phyloP scores from a whole-genome alignment of 257 asterid species.

The Lycium barbarum region DNA sequence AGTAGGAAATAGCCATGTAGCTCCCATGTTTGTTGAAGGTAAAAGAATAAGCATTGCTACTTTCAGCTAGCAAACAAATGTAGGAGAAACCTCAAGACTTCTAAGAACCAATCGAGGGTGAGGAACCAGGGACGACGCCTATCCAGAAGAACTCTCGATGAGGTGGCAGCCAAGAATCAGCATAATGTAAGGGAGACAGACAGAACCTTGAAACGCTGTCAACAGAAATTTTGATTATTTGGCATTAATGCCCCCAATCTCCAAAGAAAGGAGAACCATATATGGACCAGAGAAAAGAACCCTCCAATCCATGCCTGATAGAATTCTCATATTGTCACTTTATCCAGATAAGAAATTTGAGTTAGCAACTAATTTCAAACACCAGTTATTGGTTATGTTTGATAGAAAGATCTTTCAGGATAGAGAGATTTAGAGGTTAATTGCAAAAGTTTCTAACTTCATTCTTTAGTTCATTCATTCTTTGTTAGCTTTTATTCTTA shows the following conservation, averaged over 20 bases:
- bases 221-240: conserved; percentile 44
- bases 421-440: conserved; percentile 30
- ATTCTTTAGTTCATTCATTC: conserved; percentile 42
- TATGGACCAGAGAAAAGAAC: conserved; percentile 1
- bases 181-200: background rate
- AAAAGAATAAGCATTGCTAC: conserved; percentile 25
- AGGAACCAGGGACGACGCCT: background rate
- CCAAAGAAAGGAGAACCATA: conserved; percentile 33
- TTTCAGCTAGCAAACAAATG: conserved; percentile 21
- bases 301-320: background rate
- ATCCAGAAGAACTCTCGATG: background rate
- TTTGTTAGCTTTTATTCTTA: background rate
- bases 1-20: background rate
- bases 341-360: conserved; percentile 30
- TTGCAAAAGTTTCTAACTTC: conserved; percentile 33
- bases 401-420: conserved; percentile 8
- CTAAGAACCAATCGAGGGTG: background rate
- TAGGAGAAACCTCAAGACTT: conserved; percentile 1
- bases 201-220: conserved; percentile 22
- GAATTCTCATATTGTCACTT: background rate
- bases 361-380: conserved; percentile 32
- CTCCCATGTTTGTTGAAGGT: conserved; percentile 11
- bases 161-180: conserved; percentile 12
- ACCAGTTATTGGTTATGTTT: background rate
- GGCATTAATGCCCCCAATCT: conserved; percentile 44